Percentiles rank a stretch among this genome's conserved stretches.
These are phyloP conservation scores for Yamadazyma spencermartinsiae DNA, from an alignment of 1,139 yeast species.

Conservation along the genomic window DNA sequence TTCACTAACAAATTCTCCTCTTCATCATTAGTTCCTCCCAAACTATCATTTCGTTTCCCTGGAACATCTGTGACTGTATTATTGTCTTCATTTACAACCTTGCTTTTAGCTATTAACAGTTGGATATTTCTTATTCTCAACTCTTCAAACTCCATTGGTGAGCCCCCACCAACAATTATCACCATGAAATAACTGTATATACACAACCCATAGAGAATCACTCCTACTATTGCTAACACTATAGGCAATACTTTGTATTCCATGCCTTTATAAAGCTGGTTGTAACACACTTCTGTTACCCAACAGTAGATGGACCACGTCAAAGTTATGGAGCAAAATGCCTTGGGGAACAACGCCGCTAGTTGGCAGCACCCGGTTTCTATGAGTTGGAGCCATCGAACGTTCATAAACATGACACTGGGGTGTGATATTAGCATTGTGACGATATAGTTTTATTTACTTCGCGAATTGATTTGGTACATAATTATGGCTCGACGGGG, in stretches of 20 bases:
- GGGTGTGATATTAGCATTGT: constrained; percentile 26
- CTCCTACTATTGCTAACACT: constrained; percentile 17
- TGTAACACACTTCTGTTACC: constrained; percentile 18
- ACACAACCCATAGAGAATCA: constrained; percentile 25
- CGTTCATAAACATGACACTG: constrained; percentile 18
- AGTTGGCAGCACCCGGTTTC: constrained; percentile 46
- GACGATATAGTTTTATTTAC: background rate
- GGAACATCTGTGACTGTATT: no score
- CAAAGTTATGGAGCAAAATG: constrained; percentile 49
- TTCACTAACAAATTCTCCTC: background rate
- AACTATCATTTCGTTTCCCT: background rate
- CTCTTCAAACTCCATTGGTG: constrained; percentile 46
- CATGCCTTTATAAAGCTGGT: constrained; percentile 17
- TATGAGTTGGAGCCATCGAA: constrained; percentile 15
- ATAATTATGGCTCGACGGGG: background rate
- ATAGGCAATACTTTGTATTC: constrained; percentile 14
- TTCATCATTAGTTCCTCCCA: background rate
- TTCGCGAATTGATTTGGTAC: background rate
- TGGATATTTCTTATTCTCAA: constrained; percentile 20
- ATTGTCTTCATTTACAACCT: background rate
- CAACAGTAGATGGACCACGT: constrained; percentile 61
- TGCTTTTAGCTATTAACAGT: constrained; percentile 7
- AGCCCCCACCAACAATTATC: constrained; percentile 63
- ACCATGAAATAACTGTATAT: constrained; percentile 53
- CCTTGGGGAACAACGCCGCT: constrained; percentile 59